Conservation (phyloP, 2,329 filamentous ascomycete genomes). For the Monilinia aucupariae region DNA sequence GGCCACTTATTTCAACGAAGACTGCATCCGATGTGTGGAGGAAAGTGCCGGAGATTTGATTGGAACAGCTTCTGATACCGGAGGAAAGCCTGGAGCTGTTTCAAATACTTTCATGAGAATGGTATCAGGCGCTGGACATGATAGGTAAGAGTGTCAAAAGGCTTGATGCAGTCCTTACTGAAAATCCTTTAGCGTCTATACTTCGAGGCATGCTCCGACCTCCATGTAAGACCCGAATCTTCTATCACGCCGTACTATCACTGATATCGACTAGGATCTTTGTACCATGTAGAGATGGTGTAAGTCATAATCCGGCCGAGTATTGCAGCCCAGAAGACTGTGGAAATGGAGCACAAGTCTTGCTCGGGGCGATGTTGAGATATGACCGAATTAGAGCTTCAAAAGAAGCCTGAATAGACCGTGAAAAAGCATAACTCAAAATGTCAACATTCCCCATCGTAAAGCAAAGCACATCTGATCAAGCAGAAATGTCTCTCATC, state of each 20-base stretch:
- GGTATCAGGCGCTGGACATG: conserved; percentile 60
- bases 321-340: conserved; percentile 57
- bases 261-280: conserved; percentile 44
- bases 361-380: conserved; percentile 41
- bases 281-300: conserved; percentile 56
- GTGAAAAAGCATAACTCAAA: background rate
- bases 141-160: conserved; percentile 39
- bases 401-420: conserved; percentile 18
- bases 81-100: conserved; percentile 48
- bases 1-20: conserved; percentile 59
- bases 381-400: conserved; percentile 36
- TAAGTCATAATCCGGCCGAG: conserved; percentile 60
- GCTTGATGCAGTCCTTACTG: conserved; percentile 26
- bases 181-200: conserved; percentile 48
- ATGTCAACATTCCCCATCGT: background rate
- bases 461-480: conserved; percentile 11
- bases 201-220: conserved; percentile 53
- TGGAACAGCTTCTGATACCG: conserved; percentile 45
- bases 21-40: conserved; percentile 61
- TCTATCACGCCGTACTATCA: background rate
- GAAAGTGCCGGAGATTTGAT: conserved; percentile 54
- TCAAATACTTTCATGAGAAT: conserved; percentile 46
- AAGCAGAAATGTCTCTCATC: conserved; percentile 22
- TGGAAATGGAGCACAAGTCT: conserved; percentile 47
- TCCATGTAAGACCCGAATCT: conserved; percentile 43